These are phyloP conservation scores for Aspergillus pseudoviridinutans DNA, from an alignment of 2,329 filamentous ascomycete genomes.

Conservation along the genomic window DNA sequence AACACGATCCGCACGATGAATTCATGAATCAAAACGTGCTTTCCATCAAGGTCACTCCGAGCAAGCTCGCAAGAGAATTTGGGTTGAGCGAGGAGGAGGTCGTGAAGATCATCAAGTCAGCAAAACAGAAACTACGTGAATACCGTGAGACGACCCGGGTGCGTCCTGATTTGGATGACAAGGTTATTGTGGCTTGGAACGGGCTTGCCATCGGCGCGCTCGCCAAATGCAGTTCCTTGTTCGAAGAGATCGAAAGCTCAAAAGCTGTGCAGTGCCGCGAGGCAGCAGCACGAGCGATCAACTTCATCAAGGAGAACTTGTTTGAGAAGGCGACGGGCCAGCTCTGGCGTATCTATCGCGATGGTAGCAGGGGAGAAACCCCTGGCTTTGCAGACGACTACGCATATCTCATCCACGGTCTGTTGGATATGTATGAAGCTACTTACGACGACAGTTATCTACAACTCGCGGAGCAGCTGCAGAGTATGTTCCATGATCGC, in stretches of 20 bases:
- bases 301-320: slow-evolving; percentile 68
- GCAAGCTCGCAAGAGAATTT: slow-evolving; percentile 70
- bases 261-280: slow-evolving; percentile 59
- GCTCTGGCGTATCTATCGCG: slow-evolving; percentile 71
- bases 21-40: slow-evolving; percentile 93
- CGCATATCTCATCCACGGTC: slow-evolving; percentile 76
- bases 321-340: slow-evolving; percentile 62
- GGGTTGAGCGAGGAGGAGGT: slow-evolving; percentile 67
- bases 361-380: slow-evolving; percentile 59
- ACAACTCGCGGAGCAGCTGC: slow-evolving; percentile 75
- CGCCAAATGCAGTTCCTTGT: slow-evolving; percentile 66
- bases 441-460: slow-evolving; percentile 74
- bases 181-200: slow-evolving; percentile 84
- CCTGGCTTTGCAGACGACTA: slow-evolving; percentile 91
- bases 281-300: slow-evolving; percentile 64
- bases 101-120: slow-evolving; percentile 61
- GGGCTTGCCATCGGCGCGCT: slow-evolving; percentile 81
- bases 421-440: slow-evolving; percentile 78
- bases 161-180: slow-evolving; percentile 77
- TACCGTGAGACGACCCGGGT: slow-evolving; percentile 72
- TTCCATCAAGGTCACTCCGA: slow-evolving; percentile 63
- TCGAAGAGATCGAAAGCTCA: slow-evolving; percentile 58
- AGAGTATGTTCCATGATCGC: slow-evolving; percentile 52
- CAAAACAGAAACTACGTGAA: slow-evolving; percentile 63
- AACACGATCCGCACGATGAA: slow-evolving; percentile 86